These are phyloP conservation scores for Aspergillus candidus DNA, from an alignment of 2,329 filamentous ascomycete species.

Conservation along the genomic window DNA sequence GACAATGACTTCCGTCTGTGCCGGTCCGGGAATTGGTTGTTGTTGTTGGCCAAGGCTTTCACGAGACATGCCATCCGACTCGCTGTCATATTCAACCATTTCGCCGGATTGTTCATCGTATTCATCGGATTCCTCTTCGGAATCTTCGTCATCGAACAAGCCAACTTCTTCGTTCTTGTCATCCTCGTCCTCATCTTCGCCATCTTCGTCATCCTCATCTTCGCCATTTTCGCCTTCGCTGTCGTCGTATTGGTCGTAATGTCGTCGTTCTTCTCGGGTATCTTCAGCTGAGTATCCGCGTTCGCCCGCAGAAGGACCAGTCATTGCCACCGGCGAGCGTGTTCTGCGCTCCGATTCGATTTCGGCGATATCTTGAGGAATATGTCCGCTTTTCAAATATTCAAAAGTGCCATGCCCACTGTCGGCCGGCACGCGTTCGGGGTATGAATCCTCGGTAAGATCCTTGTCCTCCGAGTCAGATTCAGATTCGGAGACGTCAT, in stretches of 20 bases:
- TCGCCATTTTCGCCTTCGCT: slow-evolving; percentile 7
- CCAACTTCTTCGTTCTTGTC: slow-evolving; percentile 1
- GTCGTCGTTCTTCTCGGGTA: no score
- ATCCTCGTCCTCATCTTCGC: slow-evolving; percentile 6
- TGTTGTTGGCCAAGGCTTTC: slow-evolving; percentile 1
- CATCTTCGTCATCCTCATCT: background rate
- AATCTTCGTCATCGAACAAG: slow-evolving; percentile 9
- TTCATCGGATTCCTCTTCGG: slow-evolving; percentile 11
- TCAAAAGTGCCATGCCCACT: no score
- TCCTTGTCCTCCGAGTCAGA: no score
- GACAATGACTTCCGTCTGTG: slow-evolving; percentile 34
- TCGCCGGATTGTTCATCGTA: slow-evolving; percentile 15
- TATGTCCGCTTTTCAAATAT: no score
- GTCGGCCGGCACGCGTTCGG: no score
- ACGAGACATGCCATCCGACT: slow-evolving; percentile 9
- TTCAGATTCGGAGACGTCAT: no score
- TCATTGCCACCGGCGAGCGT: no score
- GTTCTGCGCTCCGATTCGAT: no score
- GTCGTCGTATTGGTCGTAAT: background rate
- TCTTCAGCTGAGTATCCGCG: background rate
- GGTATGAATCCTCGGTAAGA: no score
- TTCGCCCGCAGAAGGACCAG: no score
- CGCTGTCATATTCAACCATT: slow-evolving; percentile 14
- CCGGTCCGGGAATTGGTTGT: slow-evolving; percentile 8
- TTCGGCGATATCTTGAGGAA: no score